Conservation (phyloP, 2,329 filamentous ascomycete species). For the Furcasterigmium sp. region DNA sequence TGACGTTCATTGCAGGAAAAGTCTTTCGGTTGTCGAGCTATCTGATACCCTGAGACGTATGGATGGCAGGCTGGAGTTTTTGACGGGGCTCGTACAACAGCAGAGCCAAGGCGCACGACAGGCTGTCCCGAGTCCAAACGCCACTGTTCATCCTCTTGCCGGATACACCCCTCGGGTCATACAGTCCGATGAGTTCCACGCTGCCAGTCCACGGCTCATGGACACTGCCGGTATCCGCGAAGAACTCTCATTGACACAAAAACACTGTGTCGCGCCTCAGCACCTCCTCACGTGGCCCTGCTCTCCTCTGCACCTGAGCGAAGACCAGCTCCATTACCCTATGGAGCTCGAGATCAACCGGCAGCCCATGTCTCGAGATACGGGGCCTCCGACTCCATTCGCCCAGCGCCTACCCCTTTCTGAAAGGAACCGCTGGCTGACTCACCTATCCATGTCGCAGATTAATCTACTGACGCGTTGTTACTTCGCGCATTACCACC, state of each 20-base stretch:
- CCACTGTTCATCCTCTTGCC: not conserved
- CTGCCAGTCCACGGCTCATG: not conserved
- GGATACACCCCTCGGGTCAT: not conserved
- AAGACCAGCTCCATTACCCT: constrained; percentile 3
- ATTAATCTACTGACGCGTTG: constrained; percentile 1
- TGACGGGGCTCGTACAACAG: not conserved
- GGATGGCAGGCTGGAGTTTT: constrained; percentile 3
- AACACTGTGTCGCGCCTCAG: constrained; percentile 7
- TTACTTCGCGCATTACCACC: constrained; percentile 6
- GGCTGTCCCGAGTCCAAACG: not conserved
- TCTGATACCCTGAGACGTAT: constrained; percentile 1
- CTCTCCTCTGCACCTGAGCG: constrained; percentile 4
- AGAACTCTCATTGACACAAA: constrained; percentile 4
- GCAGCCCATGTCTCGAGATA: not conserved
- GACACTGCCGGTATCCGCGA: constrained; percentile 1
- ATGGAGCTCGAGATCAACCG: constrained; percentile 3
- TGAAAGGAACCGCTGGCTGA: not conserved
- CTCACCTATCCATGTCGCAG: not conserved
- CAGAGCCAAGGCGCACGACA: not conserved
- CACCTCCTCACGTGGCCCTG: constrained; percentile 7
- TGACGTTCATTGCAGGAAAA: constrained; percentile 1
- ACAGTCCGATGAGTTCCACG: not conserved
- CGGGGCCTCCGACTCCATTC: not conserved
- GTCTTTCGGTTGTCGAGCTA: constrained; percentile 4
- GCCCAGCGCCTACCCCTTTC: not conserved